These are phyloP conservation scores for Phaeosphaeriaceae sp. DNA, from an alignment of 2,329 filamentous ascomycete genomes.

Conservation along the genomic window DNA sequence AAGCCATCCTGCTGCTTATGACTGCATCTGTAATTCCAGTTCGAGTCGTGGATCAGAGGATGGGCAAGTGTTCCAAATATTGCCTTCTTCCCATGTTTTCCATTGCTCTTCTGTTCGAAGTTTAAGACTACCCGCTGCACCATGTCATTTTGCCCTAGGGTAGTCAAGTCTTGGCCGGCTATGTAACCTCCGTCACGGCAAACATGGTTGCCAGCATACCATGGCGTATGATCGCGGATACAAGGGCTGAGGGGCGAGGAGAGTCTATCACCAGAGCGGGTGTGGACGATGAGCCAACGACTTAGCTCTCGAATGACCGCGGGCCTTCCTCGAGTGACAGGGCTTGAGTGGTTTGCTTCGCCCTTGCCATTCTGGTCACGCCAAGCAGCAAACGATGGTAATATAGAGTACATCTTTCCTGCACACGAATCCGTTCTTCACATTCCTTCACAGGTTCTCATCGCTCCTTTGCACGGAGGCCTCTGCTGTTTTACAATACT, in stretches of 20 bases:
- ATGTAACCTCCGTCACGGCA: conserved; percentile 13
- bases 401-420: conserved; percentile 16
- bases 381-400: conserved; percentile 5
- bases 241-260: conserved; percentile 13
- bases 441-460: conserved; percentile 6
- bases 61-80: neutral
- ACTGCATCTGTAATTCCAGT: neutral
- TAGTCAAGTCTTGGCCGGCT: conserved; percentile 7
- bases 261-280: conserved; percentile 19
- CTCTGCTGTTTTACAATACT: too few relatives aligned
- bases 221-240: conserved; percentile 29
- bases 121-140: conserved; percentile 3
- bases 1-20: neutral
- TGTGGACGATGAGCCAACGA: conserved; percentile 11
- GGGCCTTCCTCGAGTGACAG: conserved; percentile 1
- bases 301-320: conserved; percentile 19
- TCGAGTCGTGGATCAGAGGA: neutral
- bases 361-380: conserved; percentile 6
- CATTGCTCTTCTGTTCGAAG: neutral
- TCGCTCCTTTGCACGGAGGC: conserved; percentile 1
- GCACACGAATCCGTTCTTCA: conserved; percentile 4
- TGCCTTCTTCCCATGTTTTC: neutral
- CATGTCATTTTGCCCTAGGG: conserved; percentile 11
- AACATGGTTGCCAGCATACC: conserved; percentile 12
- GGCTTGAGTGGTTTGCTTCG: conserved; percentile 9